A percentile compares a stretch with the other conserved stretches of the same genome.
Conservation (phyloP, 2,329 filamentous ascomycete genomes). For the Botryotinia globosa region DNA sequence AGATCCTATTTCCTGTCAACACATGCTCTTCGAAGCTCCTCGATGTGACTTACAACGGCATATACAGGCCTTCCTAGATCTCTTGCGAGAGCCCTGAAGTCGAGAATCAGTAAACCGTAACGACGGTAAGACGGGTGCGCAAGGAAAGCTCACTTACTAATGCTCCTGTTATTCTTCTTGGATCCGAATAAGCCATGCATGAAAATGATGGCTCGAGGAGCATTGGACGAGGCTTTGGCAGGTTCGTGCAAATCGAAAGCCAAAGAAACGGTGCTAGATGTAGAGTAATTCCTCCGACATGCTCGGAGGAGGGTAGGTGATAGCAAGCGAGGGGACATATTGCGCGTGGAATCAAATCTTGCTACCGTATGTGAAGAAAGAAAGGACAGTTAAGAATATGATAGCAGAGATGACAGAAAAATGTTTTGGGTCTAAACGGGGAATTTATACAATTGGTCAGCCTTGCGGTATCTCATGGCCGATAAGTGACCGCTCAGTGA, state of each 20-base stretch:
- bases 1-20: conserved; percentile 61
- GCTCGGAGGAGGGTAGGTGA: conserved; percentile 6
- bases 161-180: conserved; percentile 90
- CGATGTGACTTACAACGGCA: conserved; percentile 60
- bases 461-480: conserved; percentile 12
- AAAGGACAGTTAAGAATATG: not conserved
- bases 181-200: conserved; percentile 93
- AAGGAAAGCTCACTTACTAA: conserved; percentile 71
- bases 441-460: conserved; percentile 12
- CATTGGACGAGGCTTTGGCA: conserved; percentile 44
- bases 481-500: not conserved
- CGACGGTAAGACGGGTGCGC: not conserved
- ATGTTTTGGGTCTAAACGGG: not conserved
- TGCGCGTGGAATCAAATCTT: not conserved
- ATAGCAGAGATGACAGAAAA: conserved; percentile 7
- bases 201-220: conserved; percentile 69
- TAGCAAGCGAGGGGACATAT: conserved; percentile 26
- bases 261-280: conserved; percentile 40
- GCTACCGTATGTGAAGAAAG: not conserved
- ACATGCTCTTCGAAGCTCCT: not conserved
- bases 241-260: conserved; percentile 68
- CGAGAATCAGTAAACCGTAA: conserved; percentile 22
- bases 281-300: conserved; percentile 24
- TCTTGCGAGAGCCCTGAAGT: conserved; percentile 68
- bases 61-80: conserved; percentile 80